Evolutionary conservation across 1,284 basidiomycete genomes (phyloP).

Genomic region (Sphagnurus paluster): DNA sequence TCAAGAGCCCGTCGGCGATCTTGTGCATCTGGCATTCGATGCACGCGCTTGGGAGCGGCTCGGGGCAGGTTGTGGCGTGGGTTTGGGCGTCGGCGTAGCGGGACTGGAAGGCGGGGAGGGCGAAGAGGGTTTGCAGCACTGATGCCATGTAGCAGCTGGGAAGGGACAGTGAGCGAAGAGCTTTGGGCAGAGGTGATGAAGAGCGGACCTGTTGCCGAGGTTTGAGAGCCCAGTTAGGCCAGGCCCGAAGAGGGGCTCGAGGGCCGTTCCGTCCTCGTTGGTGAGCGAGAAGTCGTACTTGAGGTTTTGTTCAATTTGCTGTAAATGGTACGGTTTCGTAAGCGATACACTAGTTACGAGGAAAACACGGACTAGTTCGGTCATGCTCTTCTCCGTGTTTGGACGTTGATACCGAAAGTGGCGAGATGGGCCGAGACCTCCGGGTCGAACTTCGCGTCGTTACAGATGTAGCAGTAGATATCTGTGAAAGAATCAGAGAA

Average conservation of each 20-base stretch:
- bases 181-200: neutral
- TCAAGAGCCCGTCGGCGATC: slow-evolving; percentile 89
- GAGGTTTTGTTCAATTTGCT: slow-evolving; percentile 98
- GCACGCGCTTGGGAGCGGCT: slow-evolving; percentile 78
- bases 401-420: slow-evolving; percentile 87
- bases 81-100: slow-evolving; percentile 60
- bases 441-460: slow-evolving; percentile 86
- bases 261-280: slow-evolving; percentile 84
- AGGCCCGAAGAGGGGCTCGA: slow-evolving; percentile 88
- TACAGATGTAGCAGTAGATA: slow-evolving; percentile 92
- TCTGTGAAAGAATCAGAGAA: slow-evolving; percentile 46
- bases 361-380: slow-evolving; percentile 71
- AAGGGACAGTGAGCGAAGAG: neutral
- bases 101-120: slow-evolving; percentile 75
- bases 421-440: slow-evolving; percentile 76
- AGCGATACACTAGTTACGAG: neutral
- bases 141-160: slow-evolving; percentile 96
- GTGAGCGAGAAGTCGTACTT: slow-evolving; percentile 95
- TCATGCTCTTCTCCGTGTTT: slow-evolving; percentile 95
- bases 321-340: neutral
- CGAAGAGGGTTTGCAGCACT: slow-evolving; percentile 86
- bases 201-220: slow-evolving; percentile 83
- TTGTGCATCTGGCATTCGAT: slow-evolving; percentile 96
- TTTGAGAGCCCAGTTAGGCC: slow-evolving; percentile 91
- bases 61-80: slow-evolving; percentile 70